Base-by-base conservation (phyloP, 352 stramenopile species). In the Globisporangium emineosum region DNA sequence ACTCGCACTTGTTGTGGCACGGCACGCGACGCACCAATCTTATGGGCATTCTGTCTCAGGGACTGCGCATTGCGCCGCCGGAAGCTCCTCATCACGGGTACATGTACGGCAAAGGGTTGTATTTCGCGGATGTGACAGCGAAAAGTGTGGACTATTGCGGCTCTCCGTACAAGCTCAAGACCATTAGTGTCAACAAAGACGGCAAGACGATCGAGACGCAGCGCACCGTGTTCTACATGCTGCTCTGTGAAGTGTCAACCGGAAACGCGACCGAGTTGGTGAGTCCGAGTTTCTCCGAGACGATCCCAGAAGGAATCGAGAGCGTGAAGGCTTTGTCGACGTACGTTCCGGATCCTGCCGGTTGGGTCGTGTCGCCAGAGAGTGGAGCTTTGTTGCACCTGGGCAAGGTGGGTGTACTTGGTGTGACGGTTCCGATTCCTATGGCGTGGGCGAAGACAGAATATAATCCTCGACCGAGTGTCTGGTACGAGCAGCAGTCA, bases 61-160 rank as follows among this genome's bases (percentile, higher is more conserved):
- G 89, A 1, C 71, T 97, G 7, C 83, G 86, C n/a, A 91, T 97
- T 15, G 89, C 89, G 23, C 89, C 89, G 6, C 83, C 88, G 0
- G 89, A 97, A 59, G 88, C 86, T 21, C 86, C 86, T n/a, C 75
- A 83, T 30, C 82, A 89, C 25, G 89, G 89, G 1, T 93, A 91
- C 66, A 73, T 81, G 37, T 96, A 93, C 53, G 89, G 88, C 51
- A 96, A 95, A 50, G 89, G 89, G 0, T 33, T 97, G 30, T 97
- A 97, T 57, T 96, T 95, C 55, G 86, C 89, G 1, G 87, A 97
- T 56, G 73, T 88, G 19, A 65, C 83, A 1, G 65, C 75, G n/a
- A 94, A 94, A 70, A 94, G 85, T 53, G 62, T 94, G 15, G 73
- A 79, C 50, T 94, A 94, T 67, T 92, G 84, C 43, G 81, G 82